Evolutionary conservation across 2,329 filamentous ascomycete genomes (phyloP), one percentile per base, ranked within the genome.

Genomic region (Trichoderma polysporum): DNA sequence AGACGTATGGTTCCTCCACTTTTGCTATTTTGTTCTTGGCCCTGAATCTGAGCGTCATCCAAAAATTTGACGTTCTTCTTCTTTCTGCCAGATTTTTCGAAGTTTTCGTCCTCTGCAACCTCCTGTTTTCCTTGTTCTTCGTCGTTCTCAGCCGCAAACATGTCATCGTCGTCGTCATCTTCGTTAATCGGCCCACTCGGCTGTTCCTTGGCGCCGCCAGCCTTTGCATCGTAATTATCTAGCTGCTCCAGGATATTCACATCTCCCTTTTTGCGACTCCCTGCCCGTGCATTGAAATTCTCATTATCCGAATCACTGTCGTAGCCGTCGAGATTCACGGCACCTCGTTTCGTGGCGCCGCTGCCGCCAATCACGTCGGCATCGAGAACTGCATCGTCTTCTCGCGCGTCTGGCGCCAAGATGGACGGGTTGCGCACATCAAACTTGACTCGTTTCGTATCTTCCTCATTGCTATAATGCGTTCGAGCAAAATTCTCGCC

Each of bases 241-340:
- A 88, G 79, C 62, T 84, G 80, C 13, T 85, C 82, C 1, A 82
- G 74, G 7, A 87, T 74, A 67, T 84, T 79, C 8, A 85, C 81
- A n/a, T 84, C 78, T 66, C 81, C 81, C 67, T 75, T 82, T 62
- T 79, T 81, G 70, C 84, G 86, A 66, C 85, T 85, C 67, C 89
- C 88, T 6, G 91, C 90, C 60, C 91, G 87, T 35, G 86, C 86
- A 72, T 95, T 87, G 77, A 97, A 96, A 52, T 91, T 93, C 75
- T 98, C 95, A 70, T 96, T 94, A 61, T 91, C 88, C 2, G 94
- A 97, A 79, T 99, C 95, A 10, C 91, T 95, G 72, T 98, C 94
- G 80, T 98, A 99, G 59, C 95, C 95, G 75, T 98, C 95, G 47
- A 99, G 88, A 74, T 98, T 97, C 65, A 99, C 92, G 0, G 94